A percentile compares a stretch with the other conserved stretches of the same genome.
Evolutionary conservation across 371 early-diverging fungal species (phyloP).

Genomic region (Syncephalis plumigaleata): DNA sequence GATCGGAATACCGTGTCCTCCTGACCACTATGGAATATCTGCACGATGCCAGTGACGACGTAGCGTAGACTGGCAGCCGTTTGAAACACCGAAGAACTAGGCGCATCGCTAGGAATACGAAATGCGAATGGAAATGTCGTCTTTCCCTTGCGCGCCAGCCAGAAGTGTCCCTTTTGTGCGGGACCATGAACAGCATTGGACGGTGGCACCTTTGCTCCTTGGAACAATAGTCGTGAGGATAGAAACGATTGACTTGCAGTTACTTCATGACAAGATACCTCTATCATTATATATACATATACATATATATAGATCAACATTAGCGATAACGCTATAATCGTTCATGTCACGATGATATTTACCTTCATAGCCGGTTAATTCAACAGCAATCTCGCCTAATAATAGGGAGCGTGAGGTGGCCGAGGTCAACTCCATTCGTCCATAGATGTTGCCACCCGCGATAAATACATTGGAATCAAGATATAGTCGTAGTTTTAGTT

Average conservation of each 20-base stretch:
- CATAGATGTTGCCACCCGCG: conserved; percentile 30
- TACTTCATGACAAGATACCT: conserved; percentile 1
- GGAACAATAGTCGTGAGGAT: conserved; percentile 25
- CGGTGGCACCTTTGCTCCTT: conserved; percentile 27
- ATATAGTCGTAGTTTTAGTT: conserved; percentile 28
- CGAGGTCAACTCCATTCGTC: conserved; percentile 24
- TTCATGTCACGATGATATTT: neutral
- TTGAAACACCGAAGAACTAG: conserved; percentile 27
- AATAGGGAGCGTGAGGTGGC: conserved; percentile 18
- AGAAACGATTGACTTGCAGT: conserved; percentile 26
- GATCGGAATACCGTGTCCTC: conserved; percentile 24
- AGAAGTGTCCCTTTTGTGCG: conserved; percentile 19
- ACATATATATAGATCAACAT: too few relatives aligned
- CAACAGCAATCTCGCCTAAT: conserved; percentile 34
- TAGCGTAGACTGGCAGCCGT: conserved; percentile 25
- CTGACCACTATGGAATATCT: conserved; percentile 19
- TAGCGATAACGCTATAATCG: too few relatives aligned
- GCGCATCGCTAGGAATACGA: conserved; percentile 25
- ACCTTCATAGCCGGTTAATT: conserved; percentile 34
- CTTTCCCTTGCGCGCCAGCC: conserved; percentile 34
- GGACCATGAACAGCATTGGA: conserved; percentile 31
- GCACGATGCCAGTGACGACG: conserved; percentile 29
- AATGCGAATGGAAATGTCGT: conserved; percentile 40
- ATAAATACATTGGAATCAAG: conserved; percentile 31
- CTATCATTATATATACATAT: neutral